phyloP scores from a whole-genome alignment of 1,284 basidiomycete genomes.

The Ceratobasidium sp. region DNA sequence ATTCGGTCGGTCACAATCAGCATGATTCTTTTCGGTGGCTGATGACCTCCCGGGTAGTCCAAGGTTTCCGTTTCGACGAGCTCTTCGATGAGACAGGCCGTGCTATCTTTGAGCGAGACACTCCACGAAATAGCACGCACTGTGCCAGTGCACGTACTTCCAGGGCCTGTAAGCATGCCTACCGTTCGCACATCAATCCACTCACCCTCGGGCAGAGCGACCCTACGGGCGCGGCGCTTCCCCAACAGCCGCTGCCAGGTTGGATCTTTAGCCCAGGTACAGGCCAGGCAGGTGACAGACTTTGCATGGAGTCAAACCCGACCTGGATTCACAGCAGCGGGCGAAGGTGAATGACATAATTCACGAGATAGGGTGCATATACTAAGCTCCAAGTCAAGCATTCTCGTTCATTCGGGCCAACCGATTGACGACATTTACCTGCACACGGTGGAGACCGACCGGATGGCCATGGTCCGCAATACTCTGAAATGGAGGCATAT shows the following conservation, averaged over 20 bases:
- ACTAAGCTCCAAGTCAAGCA: slow-evolving; percentile 60
- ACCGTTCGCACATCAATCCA: slow-evolving; percentile 74
- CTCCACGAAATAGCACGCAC: slow-evolving; percentile 79
- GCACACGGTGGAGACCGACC: slow-evolving; percentile 75
- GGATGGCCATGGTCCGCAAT: slow-evolving; percentile 79
- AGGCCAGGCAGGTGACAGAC: slow-evolving; percentile 61
- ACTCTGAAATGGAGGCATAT: slow-evolving; percentile 95
- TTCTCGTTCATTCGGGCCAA: slow-evolving; percentile 91
- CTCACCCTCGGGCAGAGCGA: slow-evolving; percentile 85
- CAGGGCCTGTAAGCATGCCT: slow-evolving; percentile 68
- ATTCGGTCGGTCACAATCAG: slow-evolving; percentile 8
- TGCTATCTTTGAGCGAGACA: slow-evolving; percentile 54
- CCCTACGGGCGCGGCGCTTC: slow-evolving; percentile 89
- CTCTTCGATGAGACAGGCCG: slow-evolving; percentile 33
- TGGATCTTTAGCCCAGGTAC: slow-evolving; percentile 79
- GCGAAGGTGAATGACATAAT: slow-evolving; percentile 36
- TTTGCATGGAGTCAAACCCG: slow-evolving; percentile 91
- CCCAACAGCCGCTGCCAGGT: slow-evolving; percentile 93
- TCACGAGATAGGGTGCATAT: slow-evolving; percentile 47
- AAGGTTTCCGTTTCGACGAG: slow-evolving; percentile 26
- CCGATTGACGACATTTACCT: slow-evolving; percentile 96
- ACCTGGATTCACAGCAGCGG: slow-evolving; percentile 74
- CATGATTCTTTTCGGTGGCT: neutral
- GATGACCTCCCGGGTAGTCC: slow-evolving; percentile 3
- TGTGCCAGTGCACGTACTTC: slow-evolving; percentile 85